A percentile compares a stretch with the other conserved stretches of the same genome.
phyloP scores from a whole-genome alignment of 768 basidiomycete species.

The Tulasnella sp. region DNA sequence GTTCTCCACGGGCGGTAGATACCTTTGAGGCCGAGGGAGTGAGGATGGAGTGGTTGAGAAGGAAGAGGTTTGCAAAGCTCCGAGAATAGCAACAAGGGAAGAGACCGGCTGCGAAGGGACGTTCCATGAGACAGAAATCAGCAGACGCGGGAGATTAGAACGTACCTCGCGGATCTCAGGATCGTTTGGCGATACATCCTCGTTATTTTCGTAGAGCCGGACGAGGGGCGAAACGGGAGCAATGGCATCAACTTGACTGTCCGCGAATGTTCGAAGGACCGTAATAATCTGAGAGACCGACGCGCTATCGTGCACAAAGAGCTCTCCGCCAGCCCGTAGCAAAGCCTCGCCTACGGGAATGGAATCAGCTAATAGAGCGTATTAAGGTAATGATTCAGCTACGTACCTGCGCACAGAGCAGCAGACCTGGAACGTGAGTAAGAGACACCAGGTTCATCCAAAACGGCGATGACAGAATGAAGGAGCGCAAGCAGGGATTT shows the following conservation, averaged over 20 bases:
- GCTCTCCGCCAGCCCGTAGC: conserved; percentile 49
- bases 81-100: conserved; percentile 1
- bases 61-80: conserved; percentile 8
- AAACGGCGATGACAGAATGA: conserved; percentile 71
- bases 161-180: conserved; percentile 3
- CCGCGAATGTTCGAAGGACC: conserved; percentile 54
- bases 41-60: conserved; percentile 12
- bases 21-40: conserved; percentile 48
- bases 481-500: conserved; percentile 73
- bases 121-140: background rate
- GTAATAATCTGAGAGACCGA: conserved; percentile 56
- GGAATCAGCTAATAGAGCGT: background rate
- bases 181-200: background rate
- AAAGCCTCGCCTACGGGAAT: background rate
- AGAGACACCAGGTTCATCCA: conserved; percentile 84
- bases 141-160: background rate
- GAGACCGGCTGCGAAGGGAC: background rate
- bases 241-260: conserved; percentile 45
- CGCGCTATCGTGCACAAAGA: conserved; percentile 50
- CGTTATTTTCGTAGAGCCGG: conserved; percentile 32
- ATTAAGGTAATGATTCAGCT: conserved; percentile 52
- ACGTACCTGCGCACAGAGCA: conserved; percentile 70
- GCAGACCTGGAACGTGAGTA: conserved; percentile 74
- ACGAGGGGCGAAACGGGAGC: conserved; percentile 54
- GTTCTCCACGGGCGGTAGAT: conserved; percentile 18